Evolutionary conservation across 371 early-diverging fungal species (phyloP).

Genomic region (Mortierella sp.): DNA sequence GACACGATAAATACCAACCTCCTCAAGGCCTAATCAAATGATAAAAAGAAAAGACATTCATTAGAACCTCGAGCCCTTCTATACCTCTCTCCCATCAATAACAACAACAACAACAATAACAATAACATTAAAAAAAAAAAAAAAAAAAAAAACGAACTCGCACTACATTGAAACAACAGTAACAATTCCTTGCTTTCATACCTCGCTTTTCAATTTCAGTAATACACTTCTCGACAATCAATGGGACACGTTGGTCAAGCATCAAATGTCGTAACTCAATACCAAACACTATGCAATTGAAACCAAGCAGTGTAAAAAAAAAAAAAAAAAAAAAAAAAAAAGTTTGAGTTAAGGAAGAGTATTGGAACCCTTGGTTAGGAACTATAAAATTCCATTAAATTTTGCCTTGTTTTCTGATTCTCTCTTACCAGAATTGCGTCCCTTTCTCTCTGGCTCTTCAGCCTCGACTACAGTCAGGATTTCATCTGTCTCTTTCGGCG

Average conservation of each 20-base stretch:
- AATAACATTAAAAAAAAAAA: background rate
- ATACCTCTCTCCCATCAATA: background rate
- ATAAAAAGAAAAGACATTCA: background rate
- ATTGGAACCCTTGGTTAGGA: too few species aligned
- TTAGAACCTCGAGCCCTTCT: background rate
- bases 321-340: background rate
- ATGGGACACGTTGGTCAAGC: slow-evolving; percentile 67
- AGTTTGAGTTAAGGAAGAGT: background rate
- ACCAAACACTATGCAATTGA: slow-evolving; percentile 63
- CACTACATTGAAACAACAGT: background rate
- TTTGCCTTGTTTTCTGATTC: too few species aligned
- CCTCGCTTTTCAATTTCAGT: slow-evolving; percentile 80
- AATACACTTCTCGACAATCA: slow-evolving; percentile 77
- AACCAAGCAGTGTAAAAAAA: slow-evolving; percentile 1
- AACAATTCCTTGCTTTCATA: slow-evolving; percentile 2
- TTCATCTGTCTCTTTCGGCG: slow-evolving; percentile 16
- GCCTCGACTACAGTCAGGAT: slow-evolving; percentile 5
- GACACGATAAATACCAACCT: slow-evolving; percentile 86
- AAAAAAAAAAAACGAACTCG: too few species aligned
- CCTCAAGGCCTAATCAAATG: slow-evolving; percentile 68
- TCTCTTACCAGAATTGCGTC: slow-evolving; percentile 49
- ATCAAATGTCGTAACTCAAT: slow-evolving; percentile 68
- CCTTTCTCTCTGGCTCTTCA: slow-evolving; percentile 26
- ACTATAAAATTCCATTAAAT: too few species aligned
- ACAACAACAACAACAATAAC: too few species aligned